Conservation (phyloP, 2,329 filamentous ascomycete species). For the Ophiostoma fasciatum region DNA sequence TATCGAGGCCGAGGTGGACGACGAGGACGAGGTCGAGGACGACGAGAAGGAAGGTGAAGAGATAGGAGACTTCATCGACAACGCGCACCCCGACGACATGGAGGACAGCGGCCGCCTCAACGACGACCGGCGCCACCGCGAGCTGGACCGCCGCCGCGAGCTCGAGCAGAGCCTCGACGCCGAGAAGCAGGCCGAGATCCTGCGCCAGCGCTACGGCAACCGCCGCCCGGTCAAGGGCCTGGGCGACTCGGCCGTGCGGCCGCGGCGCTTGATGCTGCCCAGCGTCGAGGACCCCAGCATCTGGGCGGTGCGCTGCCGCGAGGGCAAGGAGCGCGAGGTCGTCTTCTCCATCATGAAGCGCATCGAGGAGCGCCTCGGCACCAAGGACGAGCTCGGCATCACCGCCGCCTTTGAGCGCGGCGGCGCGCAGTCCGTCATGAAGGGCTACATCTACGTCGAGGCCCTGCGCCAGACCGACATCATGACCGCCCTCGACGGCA, state of each 20-base stretch:
- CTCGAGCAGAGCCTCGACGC: conserved; percentile 78
- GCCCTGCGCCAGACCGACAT: conserved; percentile 79
- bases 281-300: conserved; percentile 93
- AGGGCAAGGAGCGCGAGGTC: conserved; percentile 89
- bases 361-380: conserved; percentile 63
- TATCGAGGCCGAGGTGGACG: conserved; percentile 95
- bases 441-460: conserved; percentile 91
- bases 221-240: conserved; percentile 49
- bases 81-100: conserved; percentile 81
- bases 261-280: conserved; percentile 74
- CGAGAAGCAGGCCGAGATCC: conserved; percentile 77
- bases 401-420: conserved; percentile 87
- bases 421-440: conserved; percentile 63
- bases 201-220: conserved; percentile 79
- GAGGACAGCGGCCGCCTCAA: conserved; percentile 65
- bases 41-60: conserved; percentile 81
- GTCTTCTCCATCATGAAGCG: conserved; percentile 79
- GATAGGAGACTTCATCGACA: conserved; percentile 70
- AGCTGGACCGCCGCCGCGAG: conserved; percentile 85
- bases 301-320: conserved; percentile 85
- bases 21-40: conserved; percentile 76
- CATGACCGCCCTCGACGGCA: conserved; percentile 62
- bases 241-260: conserved; percentile 61
- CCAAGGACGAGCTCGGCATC: conserved; percentile 69
- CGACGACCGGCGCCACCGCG: conserved; percentile 84